phyloP scores from a whole-genome alignment of 805 yeast genomes.

The Cyberlindnera meyerae region DNA sequence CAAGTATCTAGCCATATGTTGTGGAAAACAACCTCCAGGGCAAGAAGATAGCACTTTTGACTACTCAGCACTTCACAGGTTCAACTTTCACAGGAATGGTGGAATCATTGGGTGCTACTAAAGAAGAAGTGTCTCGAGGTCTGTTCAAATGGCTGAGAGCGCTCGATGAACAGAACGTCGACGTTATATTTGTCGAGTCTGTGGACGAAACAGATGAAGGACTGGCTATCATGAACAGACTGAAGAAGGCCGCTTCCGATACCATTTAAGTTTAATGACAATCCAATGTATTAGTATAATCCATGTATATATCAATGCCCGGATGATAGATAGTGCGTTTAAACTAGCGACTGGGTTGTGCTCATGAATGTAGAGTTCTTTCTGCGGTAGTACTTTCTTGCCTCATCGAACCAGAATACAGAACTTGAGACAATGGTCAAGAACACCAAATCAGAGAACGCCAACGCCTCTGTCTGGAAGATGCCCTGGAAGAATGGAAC shows the following conservation, averaged over 20 bases:
- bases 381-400: conserved; percentile 47
- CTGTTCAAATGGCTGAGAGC: conserved; percentile 70
- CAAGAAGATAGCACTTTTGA: conserved; percentile 48
- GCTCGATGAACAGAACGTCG: conserved; percentile 62
- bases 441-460: conserved; percentile 61
- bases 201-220: conserved; percentile 75
- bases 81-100: conserved; percentile 19
- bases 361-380: neutral
- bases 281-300: no score
- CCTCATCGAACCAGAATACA: conserved; percentile 83
- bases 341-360: conserved; percentile 21
- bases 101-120: conserved; percentile 38
- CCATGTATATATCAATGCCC: conserved; percentile 2
- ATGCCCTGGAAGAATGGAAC: conserved; percentile 88
- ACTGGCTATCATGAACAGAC: conserved; percentile 89
- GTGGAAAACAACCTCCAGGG: conserved; percentile 20
- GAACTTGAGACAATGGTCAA: conserved; percentile 64
- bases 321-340: conserved; percentile 1
- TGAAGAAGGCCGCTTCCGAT: conserved; percentile 74
- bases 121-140: conserved; percentile 63
- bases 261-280: conserved; percentile 25
- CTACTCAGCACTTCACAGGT: conserved; percentile 28
- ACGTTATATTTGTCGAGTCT: conserved; percentile 79
- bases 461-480: conserved; percentile 91
- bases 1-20: conserved; percentile 26